phyloP scores from a whole-genome alignment of 2,329 filamentous ascomycete species.

The Talaromyces albobiverticillius region DNA sequence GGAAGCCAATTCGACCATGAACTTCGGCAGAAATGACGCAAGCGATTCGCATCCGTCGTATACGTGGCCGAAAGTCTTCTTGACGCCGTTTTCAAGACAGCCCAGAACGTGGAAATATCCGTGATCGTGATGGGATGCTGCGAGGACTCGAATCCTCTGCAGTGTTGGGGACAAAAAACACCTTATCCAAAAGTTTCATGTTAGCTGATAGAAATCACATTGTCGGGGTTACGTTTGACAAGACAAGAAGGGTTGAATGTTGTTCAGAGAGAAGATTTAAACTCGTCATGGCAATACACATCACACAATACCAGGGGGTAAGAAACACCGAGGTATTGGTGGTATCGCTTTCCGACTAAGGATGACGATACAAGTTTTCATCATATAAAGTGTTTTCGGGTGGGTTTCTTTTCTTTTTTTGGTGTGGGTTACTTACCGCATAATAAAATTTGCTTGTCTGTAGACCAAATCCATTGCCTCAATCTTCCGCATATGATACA shows the following conservation, averaged over 20 bases:
- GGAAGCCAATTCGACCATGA: background rate
- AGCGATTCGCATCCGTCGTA: background rate
- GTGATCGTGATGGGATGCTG: background rate
- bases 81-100: background rate
- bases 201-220: background rate
- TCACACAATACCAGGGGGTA: constrained; percentile 21
- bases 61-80: background rate
- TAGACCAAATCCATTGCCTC: constrained; percentile 11
- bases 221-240: background rate
- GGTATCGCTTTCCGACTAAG: constrained; percentile 75
- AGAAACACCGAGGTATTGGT: constrained; percentile 20
- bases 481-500: constrained; percentile 35
- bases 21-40: background rate
- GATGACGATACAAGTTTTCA: constrained; percentile 95
- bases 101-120: background rate
- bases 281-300: constrained; percentile 42
- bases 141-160: background rate
- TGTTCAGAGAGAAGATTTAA: constrained; percentile 48
- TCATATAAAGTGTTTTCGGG: constrained; percentile 55
- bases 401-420: constrained; percentile 2
- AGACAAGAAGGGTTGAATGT: background rate
- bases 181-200: background rate
- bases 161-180: background rate
- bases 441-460: constrained; percentile 16
- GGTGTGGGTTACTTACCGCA: background rate